phyloP scores from a whole-genome alignment of 345 rosid genomes.

The Eucalyptus caleyi region DNA sequence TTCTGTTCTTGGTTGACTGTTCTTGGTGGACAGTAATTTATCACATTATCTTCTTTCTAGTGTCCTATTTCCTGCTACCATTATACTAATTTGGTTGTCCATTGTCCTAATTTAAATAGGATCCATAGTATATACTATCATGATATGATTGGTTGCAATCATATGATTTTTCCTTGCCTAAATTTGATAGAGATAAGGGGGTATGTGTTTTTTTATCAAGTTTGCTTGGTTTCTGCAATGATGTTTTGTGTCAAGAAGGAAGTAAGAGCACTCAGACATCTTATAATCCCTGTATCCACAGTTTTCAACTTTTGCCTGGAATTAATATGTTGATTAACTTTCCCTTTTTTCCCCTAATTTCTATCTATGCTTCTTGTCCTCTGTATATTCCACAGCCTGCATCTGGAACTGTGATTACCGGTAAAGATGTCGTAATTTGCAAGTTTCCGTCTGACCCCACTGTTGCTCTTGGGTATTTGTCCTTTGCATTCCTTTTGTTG shows the following conservation, averaged over 20 bases:
- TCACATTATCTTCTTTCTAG: background rate
- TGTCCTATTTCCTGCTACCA: background rate
- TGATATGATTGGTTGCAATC: background rate
- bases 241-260: background rate
- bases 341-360: background rate
- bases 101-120: background rate
- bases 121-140: background rate
- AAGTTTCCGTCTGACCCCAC: constrained; percentile 76
- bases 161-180: background rate
- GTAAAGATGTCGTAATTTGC: constrained; percentile 65
- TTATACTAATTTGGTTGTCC: background rate
- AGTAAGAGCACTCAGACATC: background rate
- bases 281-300: background rate
- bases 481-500: constrained; percentile 54
- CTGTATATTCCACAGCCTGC: constrained; percentile 36
- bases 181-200: background rate
- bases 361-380: background rate
- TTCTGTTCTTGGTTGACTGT: background rate
- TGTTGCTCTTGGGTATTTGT: constrained; percentile 59
- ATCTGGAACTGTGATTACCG: constrained; percentile 49
- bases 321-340: background rate
- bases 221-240: background rate
- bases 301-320: background rate
- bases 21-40: background rate
- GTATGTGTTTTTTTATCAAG: background rate